These are phyloP conservation scores for Asterochloris erici DNA, from an alignment of 139 green algal species.

Conservation along the genomic window DNA sequence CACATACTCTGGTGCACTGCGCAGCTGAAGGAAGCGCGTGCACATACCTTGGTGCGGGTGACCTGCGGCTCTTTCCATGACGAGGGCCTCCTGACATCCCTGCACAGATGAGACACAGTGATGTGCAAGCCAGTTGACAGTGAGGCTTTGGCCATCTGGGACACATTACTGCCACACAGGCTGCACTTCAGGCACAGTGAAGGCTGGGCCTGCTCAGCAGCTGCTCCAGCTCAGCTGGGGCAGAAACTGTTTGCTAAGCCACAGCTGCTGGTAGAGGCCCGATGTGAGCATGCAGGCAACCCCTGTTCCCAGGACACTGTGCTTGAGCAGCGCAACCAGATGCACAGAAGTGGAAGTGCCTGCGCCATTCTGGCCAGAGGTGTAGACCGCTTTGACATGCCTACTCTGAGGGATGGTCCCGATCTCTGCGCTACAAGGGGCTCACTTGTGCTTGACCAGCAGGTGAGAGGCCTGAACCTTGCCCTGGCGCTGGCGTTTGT, in stretches of 20 bases:
- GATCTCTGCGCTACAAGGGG: not conserved
- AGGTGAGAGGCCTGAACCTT: slow-evolving; percentile 72
- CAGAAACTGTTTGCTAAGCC: not conserved
- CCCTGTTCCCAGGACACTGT: no score
- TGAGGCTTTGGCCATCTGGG: not conserved
- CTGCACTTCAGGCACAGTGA: not conserved
- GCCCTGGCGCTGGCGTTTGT: not conserved
- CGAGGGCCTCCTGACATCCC: slow-evolving; percentile 53
- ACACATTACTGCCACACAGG: not conserved
- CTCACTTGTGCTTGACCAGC: slow-evolving; percentile 79
- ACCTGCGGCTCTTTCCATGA: slow-evolving; percentile 80
- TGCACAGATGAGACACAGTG: not conserved
- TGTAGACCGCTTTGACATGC: no score
- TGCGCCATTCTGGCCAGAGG: no score
- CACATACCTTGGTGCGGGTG: slow-evolving; percentile 49
- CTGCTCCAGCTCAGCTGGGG: not conserved
- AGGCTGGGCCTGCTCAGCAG: not conserved
- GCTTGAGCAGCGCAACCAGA: no score
- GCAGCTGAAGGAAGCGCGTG: not conserved
- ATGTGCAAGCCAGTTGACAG: not conserved
- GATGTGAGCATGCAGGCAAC: no score
- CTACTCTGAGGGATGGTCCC: no score
- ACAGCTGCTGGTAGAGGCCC: not conserved
- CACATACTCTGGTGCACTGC: no score
- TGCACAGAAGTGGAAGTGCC: no score